Percentiles rank a stretch among this genome's conserved stretches.
Conservation (phyloP, 148 eudicot genomes). For the Pharnaceum exiguum region DNA sequence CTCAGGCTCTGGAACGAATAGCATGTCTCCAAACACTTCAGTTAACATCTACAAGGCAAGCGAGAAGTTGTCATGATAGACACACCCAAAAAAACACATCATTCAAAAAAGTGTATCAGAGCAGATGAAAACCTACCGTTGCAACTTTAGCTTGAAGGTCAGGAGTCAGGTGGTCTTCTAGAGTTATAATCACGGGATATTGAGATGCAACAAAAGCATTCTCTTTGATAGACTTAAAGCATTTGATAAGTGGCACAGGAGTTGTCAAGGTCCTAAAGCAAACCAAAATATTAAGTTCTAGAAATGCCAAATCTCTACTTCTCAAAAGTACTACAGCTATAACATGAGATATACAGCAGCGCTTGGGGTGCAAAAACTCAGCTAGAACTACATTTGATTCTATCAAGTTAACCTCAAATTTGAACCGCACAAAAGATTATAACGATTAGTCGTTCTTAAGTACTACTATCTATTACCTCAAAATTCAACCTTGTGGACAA, state of each 20-base stretch:
- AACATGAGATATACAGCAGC: too few relatives aligned
- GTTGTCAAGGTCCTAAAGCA: constrained; percentile 76
- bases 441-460: too few relatives aligned
- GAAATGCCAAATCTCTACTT: not conserved
- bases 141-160: constrained; percentile 93
- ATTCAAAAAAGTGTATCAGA: not conserved
- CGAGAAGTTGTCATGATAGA: not conserved
- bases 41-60: constrained; percentile 54
- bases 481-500: too few relatives aligned
- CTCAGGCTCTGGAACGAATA: constrained; percentile 44
- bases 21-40: constrained; percentile 52
- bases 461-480: too few relatives aligned
- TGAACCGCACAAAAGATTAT: too few relatives aligned
- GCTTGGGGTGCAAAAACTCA: too few relatives aligned
- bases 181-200: constrained; percentile 81
- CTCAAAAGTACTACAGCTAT: too few relatives aligned
- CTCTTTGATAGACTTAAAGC: constrained; percentile 78
- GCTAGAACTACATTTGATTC: too few relatives aligned
- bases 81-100: not conserved
- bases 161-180: constrained; percentile 92
- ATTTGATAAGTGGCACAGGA: constrained; percentile 71
- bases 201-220: constrained; percentile 81
- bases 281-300: not conserved
- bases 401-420: too few relatives aligned
- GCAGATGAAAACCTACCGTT: constrained; percentile 41